Percentiles rank a stretch among this genome's conserved stretches.
Evolutionary conservation across 2,329 filamentous ascomycete genomes (phyloP).

Genomic region (Ophiosphaerella narmari): DNA sequence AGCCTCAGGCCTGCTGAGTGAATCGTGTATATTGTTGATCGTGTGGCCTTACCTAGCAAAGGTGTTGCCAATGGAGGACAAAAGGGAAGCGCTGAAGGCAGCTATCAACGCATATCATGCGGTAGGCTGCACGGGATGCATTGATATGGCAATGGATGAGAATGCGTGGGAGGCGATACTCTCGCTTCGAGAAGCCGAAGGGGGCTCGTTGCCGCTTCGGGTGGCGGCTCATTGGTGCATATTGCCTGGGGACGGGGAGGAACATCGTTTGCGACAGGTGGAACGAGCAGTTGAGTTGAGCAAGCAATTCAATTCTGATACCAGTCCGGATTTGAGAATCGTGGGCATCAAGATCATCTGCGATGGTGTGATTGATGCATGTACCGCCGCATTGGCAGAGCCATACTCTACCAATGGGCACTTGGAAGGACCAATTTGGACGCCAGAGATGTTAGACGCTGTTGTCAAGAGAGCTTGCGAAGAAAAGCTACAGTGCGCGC

Average conservation of each 20-base stretch:
- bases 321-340: conserved; percentile 56
- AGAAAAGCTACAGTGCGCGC: conserved; percentile 63
- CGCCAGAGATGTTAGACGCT: conserved; percentile 55
- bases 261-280: conserved; percentile 55
- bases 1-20: conserved; percentile 57
- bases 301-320: conserved; percentile 50
- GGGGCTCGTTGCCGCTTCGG: conserved; percentile 50
- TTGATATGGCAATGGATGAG: conserved; percentile 66
- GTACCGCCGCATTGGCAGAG: conserved; percentile 64
- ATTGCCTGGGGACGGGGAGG: conserved; percentile 51
- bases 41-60: conserved; percentile 60
- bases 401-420: conserved; percentile 59
- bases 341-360: conserved; percentile 69
- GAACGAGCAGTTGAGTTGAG: conserved; percentile 57
- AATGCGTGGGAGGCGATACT: conserved; percentile 59
- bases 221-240: conserved; percentile 64
- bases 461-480: conserved; percentile 60
- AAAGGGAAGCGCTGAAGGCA: conserved; percentile 51
- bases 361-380: conserved; percentile 68
- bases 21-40: conserved; percentile 59
- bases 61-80: conserved; percentile 55
- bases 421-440: conserved; percentile 61
- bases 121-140: conserved; percentile 59
- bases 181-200: conserved; percentile 41
- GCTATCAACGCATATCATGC: conserved; percentile 57